These are phyloP conservation scores for Hypoxylon sp. DNA, from an alignment of 2,329 filamentous ascomycete genomes.

Conservation along the genomic window DNA sequence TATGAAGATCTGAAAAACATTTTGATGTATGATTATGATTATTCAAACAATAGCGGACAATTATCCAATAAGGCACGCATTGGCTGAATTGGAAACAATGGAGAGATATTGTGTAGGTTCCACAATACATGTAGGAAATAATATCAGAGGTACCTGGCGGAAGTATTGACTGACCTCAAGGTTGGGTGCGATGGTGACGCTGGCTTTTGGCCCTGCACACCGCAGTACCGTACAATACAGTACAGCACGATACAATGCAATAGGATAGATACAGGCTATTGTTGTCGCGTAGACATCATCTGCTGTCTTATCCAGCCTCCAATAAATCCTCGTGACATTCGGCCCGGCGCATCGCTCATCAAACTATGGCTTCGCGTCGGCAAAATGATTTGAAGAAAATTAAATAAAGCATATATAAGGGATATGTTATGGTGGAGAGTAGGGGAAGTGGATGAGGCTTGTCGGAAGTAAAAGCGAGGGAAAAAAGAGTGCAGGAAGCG, in stretches of 20 bases:
- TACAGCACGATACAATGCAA: constrained; percentile 29
- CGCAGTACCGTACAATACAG: constrained; percentile 13
- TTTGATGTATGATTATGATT: constrained; percentile 23
- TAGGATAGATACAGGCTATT: constrained; percentile 40
- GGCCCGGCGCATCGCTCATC: constrained; percentile 52
- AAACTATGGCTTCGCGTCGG: constrained; percentile 48
- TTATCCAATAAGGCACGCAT: constrained; percentile 25
- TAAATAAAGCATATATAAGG: constrained; percentile 4
- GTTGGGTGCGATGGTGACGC: constrained; percentile 36
- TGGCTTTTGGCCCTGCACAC: constrained; percentile 32
- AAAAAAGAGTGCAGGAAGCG: constrained; percentile 21
- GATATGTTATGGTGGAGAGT: neutral
- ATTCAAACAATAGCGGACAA: constrained; percentile 23
- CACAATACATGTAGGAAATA: constrained; percentile 27
- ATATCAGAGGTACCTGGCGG: constrained; percentile 6
- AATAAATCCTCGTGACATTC: constrained; percentile 50
- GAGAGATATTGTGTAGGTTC: constrained; percentile 4
- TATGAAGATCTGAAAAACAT: constrained; percentile 11
- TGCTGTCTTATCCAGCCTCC: constrained; percentile 52
- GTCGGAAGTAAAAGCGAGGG: constrained; percentile 3
- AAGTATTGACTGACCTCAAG: constrained; percentile 30
- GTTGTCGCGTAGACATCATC: constrained; percentile 48
- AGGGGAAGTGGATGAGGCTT: constrained; percentile 5
- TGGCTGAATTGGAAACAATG: constrained; percentile 36
- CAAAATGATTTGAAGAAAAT: constrained; percentile 26